phyloP scores from a whole-genome alignment of 2,329 filamentous ascomycete species.

The Fusarium papillatum region DNA sequence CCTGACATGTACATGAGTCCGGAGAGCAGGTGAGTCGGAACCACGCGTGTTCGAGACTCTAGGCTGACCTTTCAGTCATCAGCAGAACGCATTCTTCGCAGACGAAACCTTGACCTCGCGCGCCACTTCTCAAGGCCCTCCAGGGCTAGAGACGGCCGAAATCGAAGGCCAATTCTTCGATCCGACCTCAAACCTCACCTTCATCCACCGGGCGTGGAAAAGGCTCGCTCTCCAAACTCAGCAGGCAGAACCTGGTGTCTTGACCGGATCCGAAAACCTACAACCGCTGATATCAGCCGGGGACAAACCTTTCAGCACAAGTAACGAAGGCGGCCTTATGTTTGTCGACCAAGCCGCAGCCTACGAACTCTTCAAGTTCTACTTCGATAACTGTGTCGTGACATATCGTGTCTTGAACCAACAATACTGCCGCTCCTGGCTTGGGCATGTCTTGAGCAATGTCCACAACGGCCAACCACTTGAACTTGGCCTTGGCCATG shows the following conservation, averaged over 20 bases:
- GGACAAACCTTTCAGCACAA: conserved; percentile 44
- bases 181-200: conserved; percentile 67
- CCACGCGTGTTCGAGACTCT: background rate
- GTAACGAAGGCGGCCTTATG: conserved; percentile 16
- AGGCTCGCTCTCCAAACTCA: conserved; percentile 51
- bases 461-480: conserved; percentile 52
- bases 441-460: conserved; percentile 54
- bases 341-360: conserved; percentile 34
- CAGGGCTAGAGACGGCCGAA: conserved; percentile 49
- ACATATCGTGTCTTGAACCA: conserved; percentile 71
- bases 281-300: conserved; percentile 46
- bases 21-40: background rate
- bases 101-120: background rate
- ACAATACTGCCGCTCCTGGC: conserved; percentile 62
- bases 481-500: conserved; percentile 54
- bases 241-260: conserved; percentile 39
- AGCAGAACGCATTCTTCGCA: background rate
- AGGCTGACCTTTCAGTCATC: background rate
- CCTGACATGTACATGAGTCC: conserved; percentile 16
- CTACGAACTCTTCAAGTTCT: conserved; percentile 52
- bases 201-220: conserved; percentile 67
- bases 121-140: conserved; percentile 40
- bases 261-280: conserved; percentile 34
- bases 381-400: conserved; percentile 71
- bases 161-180: conserved; percentile 69